Base-by-base conservation (phyloP, 2,329 filamentous ascomycete species). In the Tolypocladium nubicola region DNA sequence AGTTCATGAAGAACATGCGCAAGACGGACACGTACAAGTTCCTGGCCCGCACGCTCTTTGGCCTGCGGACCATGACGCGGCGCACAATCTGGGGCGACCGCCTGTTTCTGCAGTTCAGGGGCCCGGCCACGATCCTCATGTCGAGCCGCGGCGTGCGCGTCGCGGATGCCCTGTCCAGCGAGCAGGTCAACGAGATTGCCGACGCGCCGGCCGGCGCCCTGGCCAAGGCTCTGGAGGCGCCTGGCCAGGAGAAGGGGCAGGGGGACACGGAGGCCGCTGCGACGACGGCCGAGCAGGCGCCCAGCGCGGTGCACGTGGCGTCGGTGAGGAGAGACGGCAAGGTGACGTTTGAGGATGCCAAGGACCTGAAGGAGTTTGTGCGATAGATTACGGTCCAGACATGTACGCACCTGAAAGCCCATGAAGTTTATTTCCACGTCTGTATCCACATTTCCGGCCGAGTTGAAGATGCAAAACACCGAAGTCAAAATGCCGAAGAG, bases 11-110 rank as follows among this genome's bases (percentile, higher is more conserved):
- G 54, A 83, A 83, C 3, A 83, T 96, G 77, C 82, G 85, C 57
- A 79, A 85, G 60, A 89, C 89, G 4, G 75, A 81, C 16, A 82
- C 83, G 4, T 97, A 91, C 84, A 88, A 86, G 67, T 76, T 81
- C 10, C 62, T 90, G 1, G 80, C 85, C 47, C 79, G 79, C n/a
- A 67, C 84, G 37, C 71, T 88, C 9, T 89, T 88, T 71, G 82
- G 76, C 41, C 63, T 95, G 23, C 84, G 90, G 59, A 96, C 91
- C 0, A 86, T 87, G 75, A 79, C 87, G 47, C 82, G 92, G 59
- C 83, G 89, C 66, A 89, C 89, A 1, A 88, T 99, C 57, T 97
- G 91, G 90, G 94, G 94, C 26, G 94, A 99, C 69, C 77, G 93
- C 73, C 78, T 97, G 33, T 97, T 97, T 73, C 76, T 99, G 38